Evolutionary conservation across 257 asterid species (phyloP).

Genomic region (Phtheirospermum japonicum): DNA sequence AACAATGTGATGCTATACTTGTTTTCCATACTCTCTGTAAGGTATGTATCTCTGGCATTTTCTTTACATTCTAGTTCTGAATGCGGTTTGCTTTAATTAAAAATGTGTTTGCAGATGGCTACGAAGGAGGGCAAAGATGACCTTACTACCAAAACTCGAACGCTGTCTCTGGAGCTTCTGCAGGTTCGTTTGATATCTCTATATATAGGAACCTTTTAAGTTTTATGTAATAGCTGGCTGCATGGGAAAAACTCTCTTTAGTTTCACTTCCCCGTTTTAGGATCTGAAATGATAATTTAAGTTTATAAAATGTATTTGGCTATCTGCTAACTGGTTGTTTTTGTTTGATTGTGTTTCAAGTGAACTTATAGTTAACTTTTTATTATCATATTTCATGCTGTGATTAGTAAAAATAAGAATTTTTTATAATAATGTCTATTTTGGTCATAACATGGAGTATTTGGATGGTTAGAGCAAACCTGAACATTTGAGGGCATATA

Average conservation of each 20-base stretch:
- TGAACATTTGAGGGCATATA: too few relatives aligned
- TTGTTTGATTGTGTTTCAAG: too few relatives aligned
- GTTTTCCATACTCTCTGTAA: constrained; percentile 90
- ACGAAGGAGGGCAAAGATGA: constrained; percentile 93
- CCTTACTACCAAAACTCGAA: constrained; percentile 73
- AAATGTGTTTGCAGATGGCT: constrained; percentile 72
- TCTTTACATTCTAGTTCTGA: constrained; percentile 21
- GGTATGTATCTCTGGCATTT: constrained; percentile 50
- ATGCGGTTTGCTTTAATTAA: constrained; percentile 25
- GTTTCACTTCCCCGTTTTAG: constrained; percentile 16
- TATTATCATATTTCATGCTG: too few relatives aligned
- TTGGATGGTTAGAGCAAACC: too few relatives aligned
- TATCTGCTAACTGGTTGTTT: too few relatives aligned
- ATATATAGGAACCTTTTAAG: constrained; percentile 27
- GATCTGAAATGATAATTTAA: constrained; percentile 8
- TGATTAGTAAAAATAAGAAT: too few relatives aligned
- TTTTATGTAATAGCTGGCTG: constrained; percentile 24
- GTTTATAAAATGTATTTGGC: constrained; percentile 8
- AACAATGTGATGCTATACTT: constrained; percentile 80
- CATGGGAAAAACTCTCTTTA: constrained; percentile 18
- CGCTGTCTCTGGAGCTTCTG: constrained; percentile 87
- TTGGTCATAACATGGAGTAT: too few relatives aligned
- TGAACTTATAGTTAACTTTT: too few relatives aligned
- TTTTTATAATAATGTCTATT: too few relatives aligned
- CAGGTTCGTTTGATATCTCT: constrained; percentile 57